Evolutionary conservation across 306 rosid genomes (phyloP).

Genomic region (Malus asiatica): DNA sequence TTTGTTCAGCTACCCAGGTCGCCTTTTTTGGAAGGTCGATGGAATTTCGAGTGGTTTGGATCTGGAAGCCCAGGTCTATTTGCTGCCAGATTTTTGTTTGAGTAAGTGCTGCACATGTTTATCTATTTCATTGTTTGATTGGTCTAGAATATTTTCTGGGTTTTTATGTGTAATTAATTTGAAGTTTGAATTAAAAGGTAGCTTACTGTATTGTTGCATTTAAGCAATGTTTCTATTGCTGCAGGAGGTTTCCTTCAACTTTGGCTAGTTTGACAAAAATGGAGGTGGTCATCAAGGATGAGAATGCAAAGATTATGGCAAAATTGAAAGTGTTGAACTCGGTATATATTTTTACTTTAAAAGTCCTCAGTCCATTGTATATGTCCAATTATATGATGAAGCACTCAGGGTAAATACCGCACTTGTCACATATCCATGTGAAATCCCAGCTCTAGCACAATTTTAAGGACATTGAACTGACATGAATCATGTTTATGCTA

Average conservation of each 20-base stretch:
- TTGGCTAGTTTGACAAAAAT: conserved; percentile 75
- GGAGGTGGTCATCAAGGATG: conserved; percentile 76
- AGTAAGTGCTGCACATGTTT: conserved; percentile 47
- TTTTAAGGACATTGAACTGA: background rate
- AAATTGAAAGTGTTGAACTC: conserved; percentile 54
- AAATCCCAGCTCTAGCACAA: background rate
- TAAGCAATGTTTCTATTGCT: conserved; percentile 10
- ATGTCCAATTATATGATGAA: background rate
- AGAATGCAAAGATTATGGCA: conserved; percentile 76
- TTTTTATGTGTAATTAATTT: background rate
- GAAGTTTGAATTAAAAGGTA: conserved; percentile 4
- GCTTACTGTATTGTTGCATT: conserved; percentile 10
- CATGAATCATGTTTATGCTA: background rate
- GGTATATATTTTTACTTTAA: conserved; percentile 35
- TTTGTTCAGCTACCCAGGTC: conserved; percentile 64
- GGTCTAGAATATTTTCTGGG: background rate
- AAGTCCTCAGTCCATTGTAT: background rate
- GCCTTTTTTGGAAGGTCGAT: conserved; percentile 85
- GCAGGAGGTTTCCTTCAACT: conserved; percentile 80
- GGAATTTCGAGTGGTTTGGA: conserved; percentile 97
- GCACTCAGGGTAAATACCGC: background rate
- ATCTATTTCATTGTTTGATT: background rate
- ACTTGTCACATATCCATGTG: background rate
- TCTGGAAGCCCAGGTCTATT: conserved; percentile 69
- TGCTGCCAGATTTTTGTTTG: conserved; percentile 59